Evolutionary conservation across 371 early-diverging fungal genomes (phyloP).

Genomic region (Blyttiomyces sp.): DNA sequence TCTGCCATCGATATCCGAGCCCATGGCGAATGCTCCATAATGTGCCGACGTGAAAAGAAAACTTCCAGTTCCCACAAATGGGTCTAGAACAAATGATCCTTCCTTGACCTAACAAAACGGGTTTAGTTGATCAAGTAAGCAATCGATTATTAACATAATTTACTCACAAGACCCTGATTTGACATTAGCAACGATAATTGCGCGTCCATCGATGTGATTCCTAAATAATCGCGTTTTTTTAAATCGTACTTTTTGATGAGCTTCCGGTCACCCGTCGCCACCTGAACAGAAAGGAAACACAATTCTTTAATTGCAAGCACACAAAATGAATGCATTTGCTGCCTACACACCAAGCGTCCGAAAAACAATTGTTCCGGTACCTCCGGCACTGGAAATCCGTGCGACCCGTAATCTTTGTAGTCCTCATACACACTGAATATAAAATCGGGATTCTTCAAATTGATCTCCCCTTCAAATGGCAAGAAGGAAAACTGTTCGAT

Average conservation of each 20-base stretch:
- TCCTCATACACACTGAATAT: slow-evolving; percentile 79
- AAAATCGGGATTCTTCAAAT: slow-evolving; percentile 78
- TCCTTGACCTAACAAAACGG: slow-evolving; percentile 63
- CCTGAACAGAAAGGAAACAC: slow-evolving; percentile 61
- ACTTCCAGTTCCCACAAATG: slow-evolving; percentile 96
- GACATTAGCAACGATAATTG: slow-evolving; percentile 95
- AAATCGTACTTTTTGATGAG: slow-evolving; percentile 76
- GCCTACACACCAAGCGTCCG: slow-evolving; percentile 52
- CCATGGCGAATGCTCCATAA: slow-evolving; percentile 89
- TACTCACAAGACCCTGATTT: slow-evolving; percentile 78
- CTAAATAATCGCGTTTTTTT: slow-evolving; percentile 90
- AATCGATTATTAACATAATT: too few species aligned
- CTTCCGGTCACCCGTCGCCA: slow-evolving; percentile 69
- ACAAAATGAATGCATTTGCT: background rate
- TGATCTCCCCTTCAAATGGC: slow-evolving; percentile 72
- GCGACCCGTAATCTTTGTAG: slow-evolving; percentile 52
- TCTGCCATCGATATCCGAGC: slow-evolving; percentile 95
- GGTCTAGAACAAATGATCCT: slow-evolving; percentile 88
- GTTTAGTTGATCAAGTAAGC: too few species aligned
- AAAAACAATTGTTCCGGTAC: slow-evolving; percentile 63
- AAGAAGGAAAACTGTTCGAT: slow-evolving; percentile 81
- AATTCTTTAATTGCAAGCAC: slow-evolving; percentile 24
- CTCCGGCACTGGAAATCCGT: slow-evolving; percentile 23
- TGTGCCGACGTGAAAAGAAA: slow-evolving; percentile 88
- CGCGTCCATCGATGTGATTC: slow-evolving; percentile 97